A percentile compares a stretch with the other conserved stretches of the same genome.
Evolutionary conservation across 2,329 filamentous ascomycete species (phyloP).

Genomic region (Exophiala lecanii-corni): DNA sequence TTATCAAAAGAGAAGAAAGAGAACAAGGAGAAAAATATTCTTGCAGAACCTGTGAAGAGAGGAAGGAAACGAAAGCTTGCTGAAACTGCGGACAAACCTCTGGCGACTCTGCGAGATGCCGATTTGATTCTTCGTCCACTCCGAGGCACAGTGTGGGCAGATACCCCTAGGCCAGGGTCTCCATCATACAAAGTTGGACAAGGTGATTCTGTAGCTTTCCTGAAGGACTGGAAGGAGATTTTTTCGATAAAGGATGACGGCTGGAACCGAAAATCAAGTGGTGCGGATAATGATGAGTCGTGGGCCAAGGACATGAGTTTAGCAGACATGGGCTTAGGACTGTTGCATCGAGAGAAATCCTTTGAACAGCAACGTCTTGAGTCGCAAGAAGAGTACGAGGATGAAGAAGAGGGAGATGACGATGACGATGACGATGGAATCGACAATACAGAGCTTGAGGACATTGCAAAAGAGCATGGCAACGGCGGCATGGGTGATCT

Average conservation of each 20-base stretch:
- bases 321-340: slow-evolving; percentile 25
- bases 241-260: slow-evolving; percentile 29
- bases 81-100: slow-evolving; percentile 17
- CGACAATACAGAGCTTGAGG: not conserved
- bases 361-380: slow-evolving; percentile 7
- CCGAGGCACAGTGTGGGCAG: slow-evolving; percentile 38
- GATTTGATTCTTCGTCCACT: slow-evolving; percentile 31
- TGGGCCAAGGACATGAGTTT: slow-evolving; percentile 28
- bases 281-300: slow-evolving; percentile 20
- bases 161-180: slow-evolving; percentile 26
- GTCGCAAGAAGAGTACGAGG: slow-evolving; percentile 12
- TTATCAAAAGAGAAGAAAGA: slow-evolving; percentile 8
- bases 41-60: slow-evolving; percentile 14
- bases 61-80: slow-evolving; percentile 27
- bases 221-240: slow-evolving; percentile 44
- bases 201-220: slow-evolving; percentile 39
- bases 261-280: slow-evolving; percentile 9
- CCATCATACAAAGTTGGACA: slow-evolving; percentile 36
- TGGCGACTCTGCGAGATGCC: slow-evolving; percentile 12
- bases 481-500: not conserved
- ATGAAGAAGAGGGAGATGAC: not conserved
- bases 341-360: slow-evolving; percentile 11
- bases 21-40: slow-evolving; percentile 16
- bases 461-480: not conserved
- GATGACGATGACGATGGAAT: slow-evolving; percentile 3